A percentile compares a stretch with the other conserved stretches of the same genome.
Evolutionary conservation across 257 asterid genomes (phyloP).

Genomic region (Solanum chiquidenum): DNA sequence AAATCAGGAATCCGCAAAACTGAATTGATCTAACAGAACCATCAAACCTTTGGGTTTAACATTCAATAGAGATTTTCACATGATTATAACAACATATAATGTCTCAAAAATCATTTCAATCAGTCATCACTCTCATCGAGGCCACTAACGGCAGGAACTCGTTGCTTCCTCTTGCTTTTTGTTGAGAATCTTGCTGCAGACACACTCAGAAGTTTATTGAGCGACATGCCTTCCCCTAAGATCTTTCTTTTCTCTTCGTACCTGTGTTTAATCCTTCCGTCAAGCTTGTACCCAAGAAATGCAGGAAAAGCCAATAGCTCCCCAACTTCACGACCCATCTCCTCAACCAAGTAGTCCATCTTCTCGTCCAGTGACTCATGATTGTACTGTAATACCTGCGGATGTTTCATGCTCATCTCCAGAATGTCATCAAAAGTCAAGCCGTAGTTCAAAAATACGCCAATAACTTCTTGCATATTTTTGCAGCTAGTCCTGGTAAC

Average conservation of each 20-base stretch:
- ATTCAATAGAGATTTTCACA: not conserved
- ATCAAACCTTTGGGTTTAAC: not conserved
- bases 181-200: slow-evolving; percentile 58
- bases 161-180: slow-evolving; percentile 28
- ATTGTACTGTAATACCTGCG: slow-evolving; percentile 75
- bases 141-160: not conserved
- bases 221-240: slow-evolving; percentile 70
- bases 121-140: not conserved
- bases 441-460: slow-evolving; percentile 60
- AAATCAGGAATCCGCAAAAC: not conserved
- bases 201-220: slow-evolving; percentile 71
- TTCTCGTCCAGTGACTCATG: slow-evolving; percentile 73
- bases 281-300: slow-evolving; percentile 84
- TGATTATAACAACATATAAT: not conserved
- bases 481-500: slow-evolving; percentile 84
- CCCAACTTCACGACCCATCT: slow-evolving; percentile 81
- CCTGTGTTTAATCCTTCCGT: slow-evolving; percentile 72
- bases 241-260: slow-evolving; percentile 51
- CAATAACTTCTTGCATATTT: slow-evolving; percentile 66
- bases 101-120: not conserved
- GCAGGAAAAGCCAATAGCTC: slow-evolving; percentile 82
- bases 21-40: not conserved
- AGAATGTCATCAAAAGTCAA: slow-evolving; percentile 56
- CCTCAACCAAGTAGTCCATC: slow-evolving; percentile 67
- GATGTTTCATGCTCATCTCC: slow-evolving; percentile 88